Evolutionary conservation across 345 rosid genomes (phyloP).

Genomic region (Xanthoceras sorbifolium): DNA sequence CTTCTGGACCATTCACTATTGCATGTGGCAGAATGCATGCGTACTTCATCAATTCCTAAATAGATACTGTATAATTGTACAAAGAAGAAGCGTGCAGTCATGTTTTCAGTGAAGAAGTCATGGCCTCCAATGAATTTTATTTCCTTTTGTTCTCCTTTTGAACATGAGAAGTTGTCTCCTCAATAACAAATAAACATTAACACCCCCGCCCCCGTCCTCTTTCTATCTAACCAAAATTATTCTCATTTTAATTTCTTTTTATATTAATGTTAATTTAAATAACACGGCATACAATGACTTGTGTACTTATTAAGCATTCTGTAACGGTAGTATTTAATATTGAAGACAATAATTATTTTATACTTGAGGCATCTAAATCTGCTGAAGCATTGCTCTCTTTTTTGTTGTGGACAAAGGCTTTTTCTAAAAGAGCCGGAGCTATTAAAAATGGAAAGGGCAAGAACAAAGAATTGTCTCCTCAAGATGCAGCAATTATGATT

Average conservation of each 20-base stretch:
- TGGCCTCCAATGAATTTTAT: background rate
- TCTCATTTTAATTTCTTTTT: too few relatives aligned
- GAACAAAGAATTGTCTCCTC: slow-evolving; percentile 69
- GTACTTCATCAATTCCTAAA: background rate
- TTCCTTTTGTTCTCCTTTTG: background rate
- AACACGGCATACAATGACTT: background rate
- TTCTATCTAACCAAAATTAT: too few relatives aligned
- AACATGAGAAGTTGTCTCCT: background rate
- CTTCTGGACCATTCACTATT: background rate
- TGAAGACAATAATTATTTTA: background rate
- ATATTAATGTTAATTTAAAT: background rate
- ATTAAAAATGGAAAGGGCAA: slow-evolving; percentile 64
- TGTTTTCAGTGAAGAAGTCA: background rate
- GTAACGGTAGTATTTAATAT: background rate
- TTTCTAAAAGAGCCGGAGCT: slow-evolving; percentile 63
- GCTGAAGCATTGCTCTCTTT: background rate
- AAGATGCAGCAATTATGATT: slow-evolving; percentile 82
- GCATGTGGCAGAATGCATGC: background rate
- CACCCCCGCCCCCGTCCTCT: background rate
- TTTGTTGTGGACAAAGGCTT: slow-evolving; percentile 54
- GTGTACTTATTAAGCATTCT: background rate
- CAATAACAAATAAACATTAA: background rate
- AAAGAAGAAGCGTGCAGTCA: background rate
- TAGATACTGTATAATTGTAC: background rate
- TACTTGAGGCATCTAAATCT: background rate